Evolutionary conservation across 352 stramenopile species (phyloP).

Genomic region (Globisporangium iwayamae): DNA sequence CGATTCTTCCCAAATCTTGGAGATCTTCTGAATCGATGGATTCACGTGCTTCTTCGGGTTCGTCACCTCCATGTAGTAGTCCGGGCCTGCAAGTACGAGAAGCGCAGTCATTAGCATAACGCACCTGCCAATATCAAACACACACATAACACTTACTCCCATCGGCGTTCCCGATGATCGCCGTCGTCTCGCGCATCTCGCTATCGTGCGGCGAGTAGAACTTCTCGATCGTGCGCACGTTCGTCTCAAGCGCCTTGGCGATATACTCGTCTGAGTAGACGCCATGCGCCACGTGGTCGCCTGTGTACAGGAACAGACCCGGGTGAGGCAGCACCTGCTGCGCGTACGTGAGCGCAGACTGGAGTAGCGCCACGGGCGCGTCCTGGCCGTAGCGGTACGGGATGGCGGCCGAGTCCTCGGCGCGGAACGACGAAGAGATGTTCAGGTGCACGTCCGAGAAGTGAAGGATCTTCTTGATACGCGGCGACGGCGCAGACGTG

Average conservation of each 20-base stretch:
- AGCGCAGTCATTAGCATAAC: neutral
- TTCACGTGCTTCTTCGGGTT: conserved; percentile 48
- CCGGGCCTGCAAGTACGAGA: conserved; percentile 30
- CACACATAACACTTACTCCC: conserved; percentile 33
- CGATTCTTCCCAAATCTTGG: conserved; percentile 43
- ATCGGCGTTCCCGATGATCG: conserved; percentile 81
- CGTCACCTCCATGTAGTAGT: conserved; percentile 79
- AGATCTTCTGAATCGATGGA: conserved; percentile 53
- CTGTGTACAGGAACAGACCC: conserved; percentile 79
- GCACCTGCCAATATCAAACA: neutral
- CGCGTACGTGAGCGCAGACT: conserved; percentile 67
- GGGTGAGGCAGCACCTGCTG: conserved; percentile 48
- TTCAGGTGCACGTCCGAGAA: conserved; percentile 87
- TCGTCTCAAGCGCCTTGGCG: conserved; percentile 53
- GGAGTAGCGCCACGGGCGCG: conserved; percentile 49
- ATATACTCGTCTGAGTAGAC: conserved; percentile 60
- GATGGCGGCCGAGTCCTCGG: conserved; percentile 28
- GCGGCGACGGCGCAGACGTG: neutral
- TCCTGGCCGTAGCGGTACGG: conserved; percentile 53
- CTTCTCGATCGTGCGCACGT: conserved; percentile 64
- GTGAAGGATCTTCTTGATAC: conserved; percentile 57
- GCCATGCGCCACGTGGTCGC: conserved; percentile 71
- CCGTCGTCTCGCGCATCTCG: conserved; percentile 45
- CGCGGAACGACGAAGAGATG: conserved; percentile 44
- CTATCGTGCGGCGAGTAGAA: conserved; percentile 45